These are phyloP conservation scores for Pseudoscleropodium purum DNA, from an alignment of 225 moss, liverwort and hornwort species.

Conservation along the genomic window DNA sequence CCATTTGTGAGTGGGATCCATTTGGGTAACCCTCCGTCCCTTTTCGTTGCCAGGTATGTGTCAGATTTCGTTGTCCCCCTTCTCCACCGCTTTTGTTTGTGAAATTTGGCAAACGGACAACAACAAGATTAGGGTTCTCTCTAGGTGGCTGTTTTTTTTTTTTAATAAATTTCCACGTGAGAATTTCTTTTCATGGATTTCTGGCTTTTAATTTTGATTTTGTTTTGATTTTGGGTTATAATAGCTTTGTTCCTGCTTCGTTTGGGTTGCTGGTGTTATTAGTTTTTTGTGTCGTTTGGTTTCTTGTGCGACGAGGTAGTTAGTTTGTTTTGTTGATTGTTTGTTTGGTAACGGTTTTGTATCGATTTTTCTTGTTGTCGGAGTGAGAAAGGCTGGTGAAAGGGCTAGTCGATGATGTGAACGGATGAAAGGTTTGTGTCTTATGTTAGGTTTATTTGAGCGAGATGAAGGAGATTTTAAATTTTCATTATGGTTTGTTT, in stretches of 20 bases:
- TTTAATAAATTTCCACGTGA: too few species aligned
- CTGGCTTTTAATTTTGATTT: too few species aligned
- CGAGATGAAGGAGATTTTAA: background rate
- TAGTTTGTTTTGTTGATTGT: background rate
- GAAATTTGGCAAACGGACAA: background rate
- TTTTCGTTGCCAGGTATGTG: background rate
- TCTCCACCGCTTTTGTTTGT: background rate
- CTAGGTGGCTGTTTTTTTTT: background rate
- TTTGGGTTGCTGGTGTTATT: background rate
- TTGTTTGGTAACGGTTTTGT: background rate
- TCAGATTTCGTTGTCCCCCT: background rate
- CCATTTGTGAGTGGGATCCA: background rate
- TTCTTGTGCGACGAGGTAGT: background rate
- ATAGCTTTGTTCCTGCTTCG: background rate
- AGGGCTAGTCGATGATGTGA: background rate
- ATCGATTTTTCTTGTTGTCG: background rate
- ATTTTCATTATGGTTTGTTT: background rate
- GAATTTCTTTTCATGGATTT: background rate
- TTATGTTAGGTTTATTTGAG: background rate
- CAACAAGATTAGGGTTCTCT: background rate
- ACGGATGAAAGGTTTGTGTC: background rate
- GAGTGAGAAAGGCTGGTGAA: background rate
- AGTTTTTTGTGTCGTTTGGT: background rate
- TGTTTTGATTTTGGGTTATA: background rate
- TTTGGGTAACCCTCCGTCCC: background rate